Conservation (phyloP, 2,329 filamentous ascomycete genomes). For the Harringtonia lauricola region DNA sequence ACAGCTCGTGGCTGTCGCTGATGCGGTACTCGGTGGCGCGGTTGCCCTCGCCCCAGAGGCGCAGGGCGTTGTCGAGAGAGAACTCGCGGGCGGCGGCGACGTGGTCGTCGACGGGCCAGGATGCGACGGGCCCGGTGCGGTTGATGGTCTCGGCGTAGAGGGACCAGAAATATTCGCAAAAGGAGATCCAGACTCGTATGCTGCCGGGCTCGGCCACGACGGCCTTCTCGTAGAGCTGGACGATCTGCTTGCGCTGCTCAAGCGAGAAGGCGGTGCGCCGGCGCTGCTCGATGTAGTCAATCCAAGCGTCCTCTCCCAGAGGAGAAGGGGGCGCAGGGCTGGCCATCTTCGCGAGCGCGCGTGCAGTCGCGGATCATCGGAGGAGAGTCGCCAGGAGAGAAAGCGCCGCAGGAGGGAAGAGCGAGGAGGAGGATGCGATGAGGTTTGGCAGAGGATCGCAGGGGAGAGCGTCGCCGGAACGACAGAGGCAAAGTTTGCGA, state of each 20-base stretch:
- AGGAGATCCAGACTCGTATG: slow-evolving; percentile 62
- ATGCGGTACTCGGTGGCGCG: slow-evolving; percentile 63
- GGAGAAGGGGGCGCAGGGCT: slow-evolving; percentile 25
- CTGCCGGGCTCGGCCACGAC: slow-evolving; percentile 63
- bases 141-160: slow-evolving; percentile 55
- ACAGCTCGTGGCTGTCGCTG: slow-evolving; percentile 65
- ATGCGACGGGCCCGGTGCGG: slow-evolving; percentile 35
- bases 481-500: too few species aligned
- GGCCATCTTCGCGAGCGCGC: slow-evolving; percentile 11
- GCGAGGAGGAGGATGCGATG: background rate
- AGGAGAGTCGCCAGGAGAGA: background rate
- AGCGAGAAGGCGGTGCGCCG: slow-evolving; percentile 47
- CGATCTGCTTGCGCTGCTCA: slow-evolving; percentile 56
- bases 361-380: slow-evolving; percentile 7
- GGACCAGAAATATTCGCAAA: slow-evolving; percentile 67
- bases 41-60: slow-evolving; percentile 62
- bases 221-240: slow-evolving; percentile 63
- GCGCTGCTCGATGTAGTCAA: slow-evolving; percentile 66
- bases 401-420: background rate
- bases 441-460: background rate
- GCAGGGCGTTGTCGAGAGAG: slow-evolving; percentile 52
- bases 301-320: slow-evolving; percentile 67
- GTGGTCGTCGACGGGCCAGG: slow-evolving; percentile 57
- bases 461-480: too few species aligned
- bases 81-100: slow-evolving; percentile 61